A percentile compares a stretch with the other conserved stretches of the same genome.
These are phyloP conservation scores for Coelastrella sp. DNA, from an alignment of 139 green algal genomes.

Conservation along the genomic window DNA sequence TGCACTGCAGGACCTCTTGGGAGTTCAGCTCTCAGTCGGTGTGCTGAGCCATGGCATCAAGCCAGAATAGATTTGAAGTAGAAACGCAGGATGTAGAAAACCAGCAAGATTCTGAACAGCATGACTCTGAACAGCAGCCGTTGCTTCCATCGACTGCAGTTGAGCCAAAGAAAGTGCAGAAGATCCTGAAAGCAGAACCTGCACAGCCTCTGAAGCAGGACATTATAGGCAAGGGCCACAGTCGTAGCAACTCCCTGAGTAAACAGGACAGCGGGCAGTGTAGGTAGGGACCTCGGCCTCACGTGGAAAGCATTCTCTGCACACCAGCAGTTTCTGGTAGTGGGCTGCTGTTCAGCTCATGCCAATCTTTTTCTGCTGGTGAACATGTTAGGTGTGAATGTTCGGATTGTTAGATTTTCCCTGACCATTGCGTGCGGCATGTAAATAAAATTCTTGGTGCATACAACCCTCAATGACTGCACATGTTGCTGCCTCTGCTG, in stretches of 20 bases:
- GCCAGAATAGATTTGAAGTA: not conserved
- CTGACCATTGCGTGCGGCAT: too few species aligned
- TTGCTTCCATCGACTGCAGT: not conserved
- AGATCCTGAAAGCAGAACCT: not conserved
- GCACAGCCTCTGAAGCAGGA: not conserved
- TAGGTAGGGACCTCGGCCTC: not conserved
- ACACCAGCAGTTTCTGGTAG: not conserved
- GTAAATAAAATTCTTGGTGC: too few species aligned
- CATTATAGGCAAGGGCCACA: not conserved
- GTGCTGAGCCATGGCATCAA: not conserved
- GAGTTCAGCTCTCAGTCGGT: too few species aligned
- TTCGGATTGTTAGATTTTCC: too few species aligned
- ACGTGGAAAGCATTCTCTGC: not conserved
- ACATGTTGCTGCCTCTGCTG: not conserved
- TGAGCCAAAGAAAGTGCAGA: not conserved
- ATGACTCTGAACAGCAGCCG: constrained; percentile 25
- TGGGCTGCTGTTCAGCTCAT: not conserved
- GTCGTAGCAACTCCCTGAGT: not conserved
- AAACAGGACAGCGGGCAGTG: constrained; percentile 11
- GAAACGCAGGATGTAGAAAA: not conserved
- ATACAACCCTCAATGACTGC: too few species aligned
- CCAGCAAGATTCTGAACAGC: not conserved
- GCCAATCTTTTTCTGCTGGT: too few species aligned
- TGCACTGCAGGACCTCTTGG: too few species aligned
- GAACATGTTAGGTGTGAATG: too few species aligned